These are phyloP conservation scores for Podosphaera xanthii DNA, from an alignment of 2,329 filamentous ascomycete species.

Conservation along the genomic window DNA sequence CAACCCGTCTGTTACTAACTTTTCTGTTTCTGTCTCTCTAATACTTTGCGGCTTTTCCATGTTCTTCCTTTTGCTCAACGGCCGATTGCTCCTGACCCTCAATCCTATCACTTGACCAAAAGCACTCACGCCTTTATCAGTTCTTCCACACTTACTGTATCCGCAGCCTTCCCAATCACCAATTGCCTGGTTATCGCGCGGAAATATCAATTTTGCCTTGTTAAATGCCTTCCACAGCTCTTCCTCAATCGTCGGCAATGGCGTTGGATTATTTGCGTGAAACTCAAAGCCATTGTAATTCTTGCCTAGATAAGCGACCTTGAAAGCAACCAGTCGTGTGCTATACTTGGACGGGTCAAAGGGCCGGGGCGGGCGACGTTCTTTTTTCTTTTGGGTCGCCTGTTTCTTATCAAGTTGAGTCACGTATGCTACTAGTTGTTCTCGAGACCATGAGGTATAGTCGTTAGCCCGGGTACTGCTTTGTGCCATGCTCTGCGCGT, in stretches of 20 bases:
- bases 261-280: slow-evolving; percentile 43
- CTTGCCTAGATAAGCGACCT: slow-evolving; percentile 81
- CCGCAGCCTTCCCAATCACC: slow-evolving; percentile 68
- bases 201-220: slow-evolving; percentile 62
- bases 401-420: slow-evolving; percentile 28
- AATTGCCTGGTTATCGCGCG: slow-evolving; percentile 26
- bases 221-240: slow-evolving; percentile 79
- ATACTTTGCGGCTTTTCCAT: slow-evolving; percentile 3
- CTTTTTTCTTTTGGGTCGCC: slow-evolving; percentile 9
- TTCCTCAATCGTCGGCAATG: slow-evolving; percentile 69
- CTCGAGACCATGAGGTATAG: slow-evolving; percentile 46
- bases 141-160: slow-evolving; percentile 88
- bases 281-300: slow-evolving; percentile 88
- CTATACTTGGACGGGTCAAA: slow-evolving; percentile 62
- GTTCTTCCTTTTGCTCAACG: slow-evolving; percentile 22
- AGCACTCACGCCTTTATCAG: slow-evolving; percentile 79
- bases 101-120: slow-evolving; percentile 89
- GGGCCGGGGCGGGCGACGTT: slow-evolving; percentile 9
- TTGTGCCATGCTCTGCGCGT: too few species aligned
- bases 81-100: slow-evolving; percentile 56
- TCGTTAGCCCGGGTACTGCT: slow-evolving; percentile 25
- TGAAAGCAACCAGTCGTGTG: slow-evolving; percentile 70
- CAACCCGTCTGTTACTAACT: background rate
- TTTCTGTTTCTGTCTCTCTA: background rate
- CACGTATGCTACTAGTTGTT: slow-evolving; percentile 45